Conservation (phyloP, 768 basidiomycete species). For the Russula earlei region DNA sequence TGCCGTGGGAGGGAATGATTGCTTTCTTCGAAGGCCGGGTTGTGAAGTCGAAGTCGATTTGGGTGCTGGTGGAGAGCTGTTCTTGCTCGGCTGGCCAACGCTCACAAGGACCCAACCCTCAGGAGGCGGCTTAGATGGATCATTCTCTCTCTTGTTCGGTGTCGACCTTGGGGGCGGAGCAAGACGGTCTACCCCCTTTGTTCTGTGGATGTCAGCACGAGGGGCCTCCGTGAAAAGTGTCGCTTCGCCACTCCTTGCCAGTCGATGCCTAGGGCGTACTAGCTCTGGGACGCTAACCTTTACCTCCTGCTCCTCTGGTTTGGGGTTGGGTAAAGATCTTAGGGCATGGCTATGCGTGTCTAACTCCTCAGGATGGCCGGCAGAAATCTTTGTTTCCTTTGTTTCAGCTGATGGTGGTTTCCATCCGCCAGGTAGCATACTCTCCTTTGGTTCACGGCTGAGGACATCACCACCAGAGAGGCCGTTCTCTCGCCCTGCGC, state of each 20-base stretch:
- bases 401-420: neutral
- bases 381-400: neutral
- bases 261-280: conserved; percentile 32
- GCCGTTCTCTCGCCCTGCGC: conserved; percentile 29
- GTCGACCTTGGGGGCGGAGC: neutral
- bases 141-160: neutral
- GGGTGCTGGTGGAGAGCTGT: conserved; percentile 20
- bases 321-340: neutral
- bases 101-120: conserved; percentile 61
- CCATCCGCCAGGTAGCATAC: conserved; percentile 23
- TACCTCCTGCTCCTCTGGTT: conserved; percentile 24
- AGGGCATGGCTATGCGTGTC: neutral
- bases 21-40: conserved; percentile 3
- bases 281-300: conserved; percentile 48
- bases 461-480: neutral
- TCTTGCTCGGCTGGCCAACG: conserved; percentile 31
- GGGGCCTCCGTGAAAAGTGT: conserved; percentile 46
- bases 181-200: neutral
- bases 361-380: neutral
- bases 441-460: neutral
- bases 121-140: conserved; percentile 29
- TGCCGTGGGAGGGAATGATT: conserved; percentile 3
- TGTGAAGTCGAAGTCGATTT: neutral
- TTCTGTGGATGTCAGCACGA: conserved; percentile 7
- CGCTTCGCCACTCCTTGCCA: conserved; percentile 52